These are phyloP conservation scores for Coemansia sp. DNA, from an alignment of 192 early-diverging fungal species.

Conservation along the genomic window DNA sequence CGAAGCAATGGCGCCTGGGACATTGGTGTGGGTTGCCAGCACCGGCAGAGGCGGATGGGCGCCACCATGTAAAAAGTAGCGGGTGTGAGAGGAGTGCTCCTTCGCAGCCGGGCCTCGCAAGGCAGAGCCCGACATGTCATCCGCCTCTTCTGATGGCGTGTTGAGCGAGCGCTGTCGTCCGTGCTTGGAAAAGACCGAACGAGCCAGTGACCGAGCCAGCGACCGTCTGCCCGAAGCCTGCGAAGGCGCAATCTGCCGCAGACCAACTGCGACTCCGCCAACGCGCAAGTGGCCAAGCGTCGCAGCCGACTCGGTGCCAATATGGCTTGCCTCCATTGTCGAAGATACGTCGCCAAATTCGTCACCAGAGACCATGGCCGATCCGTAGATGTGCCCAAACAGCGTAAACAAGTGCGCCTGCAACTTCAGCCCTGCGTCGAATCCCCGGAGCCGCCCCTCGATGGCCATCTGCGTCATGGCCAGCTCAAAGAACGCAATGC, in stretches of 20 bases:
- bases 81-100: conserved; percentile 6
- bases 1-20: background rate
- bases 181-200: conserved; percentile 35
- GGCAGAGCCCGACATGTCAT: background rate
- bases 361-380: conserved; percentile 14
- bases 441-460: conserved; percentile 54
- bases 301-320: conserved; percentile 6
- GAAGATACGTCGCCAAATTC: conserved; percentile 21
- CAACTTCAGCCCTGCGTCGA: conserved; percentile 53
- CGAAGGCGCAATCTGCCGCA: conserved; percentile 19
- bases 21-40: conserved; percentile 1
- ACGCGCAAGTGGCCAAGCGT: background rate
- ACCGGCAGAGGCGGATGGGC: conserved; percentile 17
- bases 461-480: conserved; percentile 62
- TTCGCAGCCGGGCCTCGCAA: background rate
- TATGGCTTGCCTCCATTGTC: conserved; percentile 8
- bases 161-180: conserved; percentile 8
- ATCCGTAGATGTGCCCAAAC: conserved; percentile 54
- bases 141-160: background rate
- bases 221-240: conserved; percentile 37
- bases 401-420: conserved; percentile 63
- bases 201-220: conserved; percentile 41
- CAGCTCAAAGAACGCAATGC: conserved; percentile 59
- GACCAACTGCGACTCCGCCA: background rate
- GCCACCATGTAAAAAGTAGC: conserved; percentile 24